Conservation (phyloP, 805 yeast genomes). For the Cephaloascus fragrans region DNA sequence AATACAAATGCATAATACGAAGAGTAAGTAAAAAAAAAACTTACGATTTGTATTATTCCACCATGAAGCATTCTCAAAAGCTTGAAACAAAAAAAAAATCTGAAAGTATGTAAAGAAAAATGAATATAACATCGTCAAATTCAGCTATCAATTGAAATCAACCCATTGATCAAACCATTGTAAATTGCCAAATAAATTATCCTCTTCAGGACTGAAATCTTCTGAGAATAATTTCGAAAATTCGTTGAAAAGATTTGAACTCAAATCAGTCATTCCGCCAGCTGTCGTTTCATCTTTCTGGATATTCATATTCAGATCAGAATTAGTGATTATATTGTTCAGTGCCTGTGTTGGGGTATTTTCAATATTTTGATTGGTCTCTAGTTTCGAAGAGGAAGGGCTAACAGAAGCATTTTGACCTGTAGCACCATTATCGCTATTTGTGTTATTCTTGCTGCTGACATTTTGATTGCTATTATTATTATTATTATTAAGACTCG, state of each 20-base stretch:
- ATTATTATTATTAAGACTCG: constrained; percentile 1
- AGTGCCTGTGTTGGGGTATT: neutral
- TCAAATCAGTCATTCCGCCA: neutral
- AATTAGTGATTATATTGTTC: neutral
- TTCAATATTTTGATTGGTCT: too few relatives aligned
- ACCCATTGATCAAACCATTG: constrained; percentile 51
- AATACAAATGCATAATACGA: too few relatives aligned
- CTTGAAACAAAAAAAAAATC: too few relatives aligned
- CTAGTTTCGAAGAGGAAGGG: too few relatives aligned
- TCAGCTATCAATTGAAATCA: constrained; percentile 11
- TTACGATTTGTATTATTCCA: too few relatives aligned
- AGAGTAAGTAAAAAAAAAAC: too few relatives aligned
- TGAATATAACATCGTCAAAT: too few relatives aligned
- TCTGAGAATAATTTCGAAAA: constrained; percentile 3
- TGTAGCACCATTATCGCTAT: neutral
- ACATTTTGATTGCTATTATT: constrained; percentile 3
- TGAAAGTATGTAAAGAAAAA: too few relatives aligned
- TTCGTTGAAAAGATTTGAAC: constrained; percentile 1
- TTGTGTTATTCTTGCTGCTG: neutral
- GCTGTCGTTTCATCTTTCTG: neutral
- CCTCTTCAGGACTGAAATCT: constrained; percentile 11
- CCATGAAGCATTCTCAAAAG: too few relatives aligned
- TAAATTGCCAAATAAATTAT: constrained; percentile 28
- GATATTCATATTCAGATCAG: neutral
- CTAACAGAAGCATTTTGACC: neutral